These are phyloP conservation scores for Penicillium sp. DNA, from an alignment of 2,329 filamentous ascomycete species.

Conservation along the genomic window DNA sequence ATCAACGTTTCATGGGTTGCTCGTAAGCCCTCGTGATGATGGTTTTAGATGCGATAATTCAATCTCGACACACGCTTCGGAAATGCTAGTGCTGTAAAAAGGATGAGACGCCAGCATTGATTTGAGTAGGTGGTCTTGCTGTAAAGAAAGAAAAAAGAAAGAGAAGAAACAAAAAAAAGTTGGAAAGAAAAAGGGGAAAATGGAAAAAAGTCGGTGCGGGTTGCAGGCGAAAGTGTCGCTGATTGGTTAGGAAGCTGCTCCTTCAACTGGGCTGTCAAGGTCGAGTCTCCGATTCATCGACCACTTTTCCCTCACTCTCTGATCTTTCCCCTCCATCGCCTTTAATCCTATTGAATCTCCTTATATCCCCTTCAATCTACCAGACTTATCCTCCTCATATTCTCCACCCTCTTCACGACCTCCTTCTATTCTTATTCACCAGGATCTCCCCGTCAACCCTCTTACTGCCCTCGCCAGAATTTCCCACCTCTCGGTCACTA, in stretches of 20 bases:
- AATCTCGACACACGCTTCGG: conserved; percentile 69
- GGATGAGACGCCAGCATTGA: conserved; percentile 60
- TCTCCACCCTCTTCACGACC: not conserved
- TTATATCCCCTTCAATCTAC: conserved; percentile 2
- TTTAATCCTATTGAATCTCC: conserved; percentile 9
- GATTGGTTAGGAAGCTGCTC: conserved; percentile 31
- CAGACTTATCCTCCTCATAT: not conserved
- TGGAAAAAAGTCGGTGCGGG: conserved; percentile 35
- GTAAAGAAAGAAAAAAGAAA: conserved; percentile 38
- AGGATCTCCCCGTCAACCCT: not conserved
- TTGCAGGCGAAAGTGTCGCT: conserved; percentile 22
- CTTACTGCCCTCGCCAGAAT: not conserved
- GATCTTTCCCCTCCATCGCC: not conserved
- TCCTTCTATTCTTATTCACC: not conserved
- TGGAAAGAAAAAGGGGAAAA: conserved; percentile 15
- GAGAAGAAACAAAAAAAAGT: conserved; percentile 15
- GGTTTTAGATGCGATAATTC: conserved; percentile 71
- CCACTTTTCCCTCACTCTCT: conserved; percentile 13
- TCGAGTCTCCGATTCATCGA: conserved; percentile 31
- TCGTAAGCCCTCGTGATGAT: conserved; percentile 62
- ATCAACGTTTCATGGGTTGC: conserved; percentile 47
- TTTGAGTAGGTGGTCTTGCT: conserved; percentile 70
- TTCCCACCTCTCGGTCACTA: conserved; percentile 1
- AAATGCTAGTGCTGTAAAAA: conserved; percentile 63
- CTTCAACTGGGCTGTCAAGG: conserved; percentile 9